Evolutionary conservation across 371 early-diverging fungal species (phyloP).

Genomic region (Mucor mucedo): DNA sequence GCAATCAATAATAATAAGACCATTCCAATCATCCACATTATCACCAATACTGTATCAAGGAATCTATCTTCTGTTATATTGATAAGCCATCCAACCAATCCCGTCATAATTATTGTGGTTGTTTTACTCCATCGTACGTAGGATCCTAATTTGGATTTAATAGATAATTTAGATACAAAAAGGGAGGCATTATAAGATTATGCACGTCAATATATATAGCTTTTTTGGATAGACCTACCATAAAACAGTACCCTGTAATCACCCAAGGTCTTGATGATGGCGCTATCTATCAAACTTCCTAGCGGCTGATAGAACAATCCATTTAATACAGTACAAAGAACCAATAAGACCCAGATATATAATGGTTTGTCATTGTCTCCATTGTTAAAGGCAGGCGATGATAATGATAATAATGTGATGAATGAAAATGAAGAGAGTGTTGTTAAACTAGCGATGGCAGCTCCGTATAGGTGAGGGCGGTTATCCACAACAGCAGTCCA

Average conservation of each 20-base stretch:
- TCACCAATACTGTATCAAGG: conserved; percentile 8
- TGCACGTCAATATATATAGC: conserved; percentile 8
- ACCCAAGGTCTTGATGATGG: conserved; percentile 37
- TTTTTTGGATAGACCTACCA: conserved; percentile 23
- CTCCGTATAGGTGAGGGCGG: conserved; percentile 13
- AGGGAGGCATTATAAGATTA: conserved; percentile 9
- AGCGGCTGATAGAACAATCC: conserved; percentile 40
- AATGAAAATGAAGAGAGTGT: conserved; percentile 13
- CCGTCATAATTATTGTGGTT: conserved; percentile 14
- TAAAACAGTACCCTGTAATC: conserved; percentile 42
- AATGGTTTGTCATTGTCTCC: neutral
- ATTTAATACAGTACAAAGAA: conserved; percentile 19
- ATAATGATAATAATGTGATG: conserved; percentile 7
- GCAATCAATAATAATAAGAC: conserved; percentile 10
- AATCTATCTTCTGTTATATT: conserved; percentile 12
- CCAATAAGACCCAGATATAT: conserved; percentile 7
- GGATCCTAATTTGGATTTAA: conserved; percentile 21
- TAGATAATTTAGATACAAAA: conserved; percentile 5
- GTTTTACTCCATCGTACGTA: conserved; percentile 26
- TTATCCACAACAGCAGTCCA: conserved; percentile 19
- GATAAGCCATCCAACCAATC: conserved; percentile 15
- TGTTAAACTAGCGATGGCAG: conserved; percentile 9
- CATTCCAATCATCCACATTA: conserved; percentile 17
- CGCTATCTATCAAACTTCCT: conserved; percentile 31
- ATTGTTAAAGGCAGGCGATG: neutral